Conservation (phyloP, 2,329 filamentous ascomycete genomes). For the Botrytis tulipae region DNA sequence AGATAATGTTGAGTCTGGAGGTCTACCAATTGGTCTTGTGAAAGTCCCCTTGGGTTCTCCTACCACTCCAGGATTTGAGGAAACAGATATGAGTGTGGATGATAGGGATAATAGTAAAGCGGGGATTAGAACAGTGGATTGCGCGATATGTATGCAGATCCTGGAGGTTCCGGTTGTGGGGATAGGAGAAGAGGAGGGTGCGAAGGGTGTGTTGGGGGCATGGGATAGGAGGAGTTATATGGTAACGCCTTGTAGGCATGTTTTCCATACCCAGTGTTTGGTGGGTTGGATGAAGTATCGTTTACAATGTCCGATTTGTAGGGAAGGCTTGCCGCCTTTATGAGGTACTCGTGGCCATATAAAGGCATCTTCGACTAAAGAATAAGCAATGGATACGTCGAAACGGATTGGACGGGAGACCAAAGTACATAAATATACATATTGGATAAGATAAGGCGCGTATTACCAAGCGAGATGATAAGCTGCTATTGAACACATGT, state of each 20-base stretch:
- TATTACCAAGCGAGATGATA: neutral
- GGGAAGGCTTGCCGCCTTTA: conserved; percentile 82
- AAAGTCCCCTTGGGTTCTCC: conserved; percentile 29
- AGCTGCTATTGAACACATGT: neutral
- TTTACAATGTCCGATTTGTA: conserved; percentile 91
- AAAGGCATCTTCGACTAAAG: neutral
- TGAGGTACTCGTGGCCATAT: too few relatives aligned
- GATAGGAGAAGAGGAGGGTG: conserved; percentile 47
- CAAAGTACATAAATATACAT: neutral
- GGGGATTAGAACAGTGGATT: conserved; percentile 66
- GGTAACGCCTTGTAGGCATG: conserved; percentile 95
- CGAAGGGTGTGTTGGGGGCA: conserved; percentile 60
- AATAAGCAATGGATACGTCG: too few relatives aligned
- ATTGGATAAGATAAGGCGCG: neutral
- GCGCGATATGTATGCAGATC: conserved; percentile 89
- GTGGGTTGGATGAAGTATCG: conserved; percentile 96
- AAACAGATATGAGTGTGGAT: conserved; percentile 26
- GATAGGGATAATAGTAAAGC: conserved; percentile 44
- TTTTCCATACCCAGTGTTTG: conserved; percentile 88
- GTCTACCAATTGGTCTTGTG: conserved; percentile 74
- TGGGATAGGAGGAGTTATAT: conserved; percentile 84
- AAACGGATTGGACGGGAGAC: neutral
- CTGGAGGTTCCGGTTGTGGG: conserved; percentile 83
- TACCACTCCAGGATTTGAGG: conserved; percentile 27
- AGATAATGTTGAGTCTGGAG: conserved; percentile 76